Evolutionary conservation across 129 eudicot species (phyloP).

Genomic region (Ambrosia artemisiifolia): DNA sequence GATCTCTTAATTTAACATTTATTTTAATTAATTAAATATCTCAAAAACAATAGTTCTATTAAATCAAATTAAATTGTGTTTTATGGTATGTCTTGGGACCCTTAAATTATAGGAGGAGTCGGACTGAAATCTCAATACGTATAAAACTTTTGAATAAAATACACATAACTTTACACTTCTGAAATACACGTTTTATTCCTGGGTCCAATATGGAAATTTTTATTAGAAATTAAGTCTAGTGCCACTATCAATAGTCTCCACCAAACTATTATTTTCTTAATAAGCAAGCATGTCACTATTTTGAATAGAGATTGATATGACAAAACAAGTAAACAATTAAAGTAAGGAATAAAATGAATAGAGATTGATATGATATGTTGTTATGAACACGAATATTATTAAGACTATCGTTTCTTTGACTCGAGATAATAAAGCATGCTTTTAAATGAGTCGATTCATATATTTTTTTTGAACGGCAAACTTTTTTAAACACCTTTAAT

Average conservation of each 20-base stretch:
- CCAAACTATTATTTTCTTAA: conserved; percentile 8
- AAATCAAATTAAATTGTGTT: too few relatives aligned
- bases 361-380: neutral
- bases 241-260: conserved; percentile 6
- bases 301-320: neutral
- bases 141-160: too few relatives aligned
- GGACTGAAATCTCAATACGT: too few relatives aligned
- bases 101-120: too few relatives aligned
- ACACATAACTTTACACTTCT: too few relatives aligned
- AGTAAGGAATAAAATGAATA: neutral
- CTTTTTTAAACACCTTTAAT: too few relatives aligned
- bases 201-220: conserved; percentile 5
- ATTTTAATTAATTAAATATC: too few relatives aligned
- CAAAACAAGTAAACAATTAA: neutral
- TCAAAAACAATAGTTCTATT: too few relatives aligned
- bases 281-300: neutral
- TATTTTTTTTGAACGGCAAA: too few relatives aligned
- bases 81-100: too few relatives aligned
- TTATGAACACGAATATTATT: neutral
- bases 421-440: neutral
- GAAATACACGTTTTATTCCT: neutral
- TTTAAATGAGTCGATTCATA: neutral
- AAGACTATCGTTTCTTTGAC: neutral
- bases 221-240: conserved; percentile 11
- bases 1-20: neutral